phyloP scores from a whole-genome alignment of 192 early-diverging fungal genomes.

The Coemansia sp. region DNA sequence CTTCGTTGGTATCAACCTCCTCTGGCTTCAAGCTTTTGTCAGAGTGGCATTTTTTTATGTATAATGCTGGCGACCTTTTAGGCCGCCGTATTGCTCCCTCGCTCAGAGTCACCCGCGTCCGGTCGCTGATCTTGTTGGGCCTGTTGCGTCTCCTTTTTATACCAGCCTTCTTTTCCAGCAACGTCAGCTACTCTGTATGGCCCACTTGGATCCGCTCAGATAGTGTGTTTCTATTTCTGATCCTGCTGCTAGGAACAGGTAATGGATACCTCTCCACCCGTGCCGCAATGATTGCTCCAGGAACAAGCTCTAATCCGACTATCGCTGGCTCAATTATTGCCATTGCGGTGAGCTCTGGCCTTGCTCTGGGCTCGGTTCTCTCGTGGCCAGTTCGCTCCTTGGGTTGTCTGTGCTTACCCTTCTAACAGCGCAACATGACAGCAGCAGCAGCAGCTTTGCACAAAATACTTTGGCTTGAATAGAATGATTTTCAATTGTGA shows the following conservation, averaged over 20 bases:
- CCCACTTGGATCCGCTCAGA: constrained; percentile 59
- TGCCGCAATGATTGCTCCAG: constrained; percentile 60
- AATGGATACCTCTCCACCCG: constrained; percentile 67
- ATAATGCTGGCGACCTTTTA: constrained; percentile 71
- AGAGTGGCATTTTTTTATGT: constrained; percentile 68
- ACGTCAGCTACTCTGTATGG: constrained; percentile 57
- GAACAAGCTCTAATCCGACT: constrained; percentile 53
- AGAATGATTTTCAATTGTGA: background rate
- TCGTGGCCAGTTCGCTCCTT: constrained; percentile 49
- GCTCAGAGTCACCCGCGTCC: constrained; percentile 19
- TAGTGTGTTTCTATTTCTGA: constrained; percentile 41
- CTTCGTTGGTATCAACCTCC: constrained; percentile 61
- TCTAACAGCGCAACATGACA: constrained; percentile 3
- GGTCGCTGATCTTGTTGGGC: constrained; percentile 48
- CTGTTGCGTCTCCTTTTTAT: constrained; percentile 60
- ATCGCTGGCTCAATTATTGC: constrained; percentile 66
- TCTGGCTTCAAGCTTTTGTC: constrained; percentile 39
- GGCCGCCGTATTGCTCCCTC: constrained; percentile 57
- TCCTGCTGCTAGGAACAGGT: constrained; percentile 60
- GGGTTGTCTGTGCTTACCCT: constrained; percentile 41
- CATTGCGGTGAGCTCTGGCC: constrained; percentile 63
- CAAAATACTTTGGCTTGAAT: background rate
- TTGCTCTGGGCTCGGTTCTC: constrained; percentile 66
- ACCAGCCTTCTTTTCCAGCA: constrained; percentile 69
- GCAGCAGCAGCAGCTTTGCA: no score